These are phyloP conservation scores for Blastocystis sp. DNA, from an alignment of 352 stramenopile genomes.

Conservation along the genomic window DNA sequence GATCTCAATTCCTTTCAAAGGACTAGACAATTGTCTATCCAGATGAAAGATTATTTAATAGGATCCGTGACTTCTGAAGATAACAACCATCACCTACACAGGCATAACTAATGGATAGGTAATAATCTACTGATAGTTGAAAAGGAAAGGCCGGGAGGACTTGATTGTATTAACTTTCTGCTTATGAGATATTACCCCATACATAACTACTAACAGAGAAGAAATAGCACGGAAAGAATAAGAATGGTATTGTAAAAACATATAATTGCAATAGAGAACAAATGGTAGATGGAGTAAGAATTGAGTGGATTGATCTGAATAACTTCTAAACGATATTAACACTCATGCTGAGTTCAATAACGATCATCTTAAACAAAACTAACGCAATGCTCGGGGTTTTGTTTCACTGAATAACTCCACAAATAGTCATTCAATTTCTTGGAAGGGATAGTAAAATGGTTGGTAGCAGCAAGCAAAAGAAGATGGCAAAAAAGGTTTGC, in stretches of 20 bases:
- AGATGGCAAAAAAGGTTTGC: slow-evolving; percentile 31
- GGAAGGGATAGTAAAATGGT: background rate
- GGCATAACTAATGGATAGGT: slow-evolving; percentile 9
- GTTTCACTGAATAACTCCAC: background rate
- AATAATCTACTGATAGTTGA: background rate
- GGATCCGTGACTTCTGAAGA: background rate
- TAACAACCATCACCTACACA: background rate
- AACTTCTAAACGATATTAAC: background rate
- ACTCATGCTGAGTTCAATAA: background rate
- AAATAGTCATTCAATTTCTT: slow-evolving; percentile 2
- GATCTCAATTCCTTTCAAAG: slow-evolving; percentile 25
- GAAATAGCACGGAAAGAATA: background rate
- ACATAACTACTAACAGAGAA: background rate
- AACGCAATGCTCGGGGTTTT: slow-evolving; percentile 34
- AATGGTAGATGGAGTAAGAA: background rate
- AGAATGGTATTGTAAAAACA: background rate
- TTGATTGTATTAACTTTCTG: background rate
- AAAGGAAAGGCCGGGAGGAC: background rate
- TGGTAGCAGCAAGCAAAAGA: slow-evolving; percentile 44
- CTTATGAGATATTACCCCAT: background rate
- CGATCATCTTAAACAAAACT: background rate
- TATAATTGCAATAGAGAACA: background rate
- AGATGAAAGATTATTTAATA: slow-evolving; percentile 15
- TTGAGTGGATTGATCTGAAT: background rate
- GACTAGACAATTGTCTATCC: slow-evolving; percentile 40